A percentile compares a stretch with the other conserved stretches of the same genome.
These are phyloP conservation scores for Sclerotinia nivalis DNA, from an alignment of 2,329 filamentous ascomycete genomes.

Conservation along the genomic window DNA sequence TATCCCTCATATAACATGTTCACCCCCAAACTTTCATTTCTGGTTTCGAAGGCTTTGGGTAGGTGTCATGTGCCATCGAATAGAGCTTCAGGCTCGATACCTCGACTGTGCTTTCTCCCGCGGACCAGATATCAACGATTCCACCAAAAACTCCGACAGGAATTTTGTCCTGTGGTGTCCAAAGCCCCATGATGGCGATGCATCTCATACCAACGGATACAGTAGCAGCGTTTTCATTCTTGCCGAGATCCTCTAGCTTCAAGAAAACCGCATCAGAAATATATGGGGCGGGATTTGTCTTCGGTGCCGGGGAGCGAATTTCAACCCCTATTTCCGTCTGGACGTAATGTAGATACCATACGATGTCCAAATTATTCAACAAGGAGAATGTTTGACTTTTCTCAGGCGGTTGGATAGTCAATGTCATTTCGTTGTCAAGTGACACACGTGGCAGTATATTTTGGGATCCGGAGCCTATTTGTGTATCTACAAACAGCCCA, in stretches of 20 bases:
- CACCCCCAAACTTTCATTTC: not conserved
- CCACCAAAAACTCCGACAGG: not conserved
- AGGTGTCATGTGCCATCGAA: not conserved
- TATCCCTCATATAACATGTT: not conserved
- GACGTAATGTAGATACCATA: conserved; percentile 12
- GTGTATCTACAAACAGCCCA: conserved; percentile 2
- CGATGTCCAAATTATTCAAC: not conserved
- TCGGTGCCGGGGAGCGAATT: not conserved
- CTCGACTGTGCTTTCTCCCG: not conserved
- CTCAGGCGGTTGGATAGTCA: not conserved
- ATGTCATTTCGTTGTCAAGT: not conserved
- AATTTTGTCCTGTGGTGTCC: not conserved
- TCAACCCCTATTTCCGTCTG: not conserved
- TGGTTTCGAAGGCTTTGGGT: no score
- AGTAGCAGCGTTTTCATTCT: not conserved
- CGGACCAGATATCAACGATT: not conserved
- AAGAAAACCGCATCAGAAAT: not conserved
- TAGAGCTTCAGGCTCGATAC: not conserved
- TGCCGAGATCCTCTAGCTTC: conserved; percentile 9
- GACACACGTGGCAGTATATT: not conserved
- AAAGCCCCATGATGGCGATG: not conserved
- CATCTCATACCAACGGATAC: not conserved
- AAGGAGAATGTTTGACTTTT: not conserved
- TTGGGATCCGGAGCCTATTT: not conserved
- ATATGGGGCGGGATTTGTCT: not conserved